Conservation (phyloP, 2,329 filamentous ascomycete genomes). For the Sporothrix phasma region DNA sequence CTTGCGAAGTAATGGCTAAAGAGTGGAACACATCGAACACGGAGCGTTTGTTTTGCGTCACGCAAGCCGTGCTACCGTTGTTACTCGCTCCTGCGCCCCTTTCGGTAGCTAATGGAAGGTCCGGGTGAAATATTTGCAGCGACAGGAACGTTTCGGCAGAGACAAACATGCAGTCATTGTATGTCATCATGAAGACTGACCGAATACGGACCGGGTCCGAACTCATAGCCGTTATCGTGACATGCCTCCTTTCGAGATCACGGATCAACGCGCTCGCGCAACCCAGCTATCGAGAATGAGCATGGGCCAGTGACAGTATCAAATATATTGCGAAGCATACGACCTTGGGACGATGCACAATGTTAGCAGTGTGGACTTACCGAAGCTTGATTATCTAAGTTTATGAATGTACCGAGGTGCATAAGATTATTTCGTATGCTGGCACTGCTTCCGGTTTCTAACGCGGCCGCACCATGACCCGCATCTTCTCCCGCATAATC, state of each 20-base stretch:
- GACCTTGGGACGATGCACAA: too few species aligned
- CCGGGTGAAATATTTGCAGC: slow-evolving; percentile 74
- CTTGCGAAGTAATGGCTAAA: slow-evolving; percentile 68
- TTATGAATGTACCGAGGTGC: slow-evolving; percentile 58
- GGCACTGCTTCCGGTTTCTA: slow-evolving; percentile 32
- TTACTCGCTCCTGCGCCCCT: slow-evolving; percentile 50
- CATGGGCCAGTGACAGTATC: background rate
- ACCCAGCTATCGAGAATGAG: slow-evolving; percentile 42
- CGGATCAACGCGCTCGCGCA: slow-evolving; percentile 82
- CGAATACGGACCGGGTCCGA: slow-evolving; percentile 46
- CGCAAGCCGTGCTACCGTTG: slow-evolving; percentile 39
- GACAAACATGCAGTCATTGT: slow-evolving; percentile 61
- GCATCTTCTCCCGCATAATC: slow-evolving; percentile 27
- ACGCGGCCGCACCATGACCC: slow-evolving; percentile 25
- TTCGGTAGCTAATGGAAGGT: slow-evolving; percentile 67
- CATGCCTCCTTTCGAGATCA: slow-evolving; percentile 59
- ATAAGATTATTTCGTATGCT: slow-evolving; percentile 54
- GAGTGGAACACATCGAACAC: slow-evolving; percentile 73
- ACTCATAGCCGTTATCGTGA: background rate
- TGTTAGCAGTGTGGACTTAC: slow-evolving; percentile 41
- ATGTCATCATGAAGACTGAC: slow-evolving; percentile 63
- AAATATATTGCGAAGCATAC: too few species aligned
- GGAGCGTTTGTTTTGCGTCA: slow-evolving; percentile 67
- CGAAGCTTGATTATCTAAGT: slow-evolving; percentile 63
- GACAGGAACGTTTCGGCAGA: slow-evolving; percentile 71